These are phyloP conservation scores for Monilinia fructicola DNA, from an alignment of 2,329 filamentous ascomycete species.

Conservation along the genomic window DNA sequence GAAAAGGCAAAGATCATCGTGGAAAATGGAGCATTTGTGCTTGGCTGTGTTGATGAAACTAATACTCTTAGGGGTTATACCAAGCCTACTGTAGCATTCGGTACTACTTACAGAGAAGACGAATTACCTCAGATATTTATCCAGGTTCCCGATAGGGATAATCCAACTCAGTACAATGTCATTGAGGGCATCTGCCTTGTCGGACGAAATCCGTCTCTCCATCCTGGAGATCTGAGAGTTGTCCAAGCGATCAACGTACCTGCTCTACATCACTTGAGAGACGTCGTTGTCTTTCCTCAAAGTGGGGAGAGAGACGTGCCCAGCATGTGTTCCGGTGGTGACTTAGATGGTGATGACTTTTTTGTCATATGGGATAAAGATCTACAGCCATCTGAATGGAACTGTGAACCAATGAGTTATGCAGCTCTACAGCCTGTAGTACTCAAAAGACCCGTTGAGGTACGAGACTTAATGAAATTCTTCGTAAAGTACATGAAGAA, in stretches of 20 bases:
- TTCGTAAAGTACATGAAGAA: conserved; percentile 94
- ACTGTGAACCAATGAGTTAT: conserved; percentile 77
- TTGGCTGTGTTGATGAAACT: conserved; percentile 88
- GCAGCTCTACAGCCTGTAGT: conserved; percentile 55
- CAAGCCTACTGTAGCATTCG: conserved; percentile 43
- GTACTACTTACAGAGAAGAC: conserved; percentile 44
- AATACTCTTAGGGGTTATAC: conserved; percentile 70
- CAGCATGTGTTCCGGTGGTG: conserved; percentile 94
- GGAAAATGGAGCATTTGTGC: conserved; percentile 78
- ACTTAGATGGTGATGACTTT: conserved; percentile 94
- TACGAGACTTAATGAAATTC: conserved; percentile 75
- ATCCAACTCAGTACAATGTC: conserved; percentile 56
- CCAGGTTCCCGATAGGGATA: conserved; percentile 65
- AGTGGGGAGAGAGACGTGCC: conserved; percentile 80
- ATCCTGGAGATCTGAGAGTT: conserved; percentile 87
- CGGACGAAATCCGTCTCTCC: conserved; percentile 88
- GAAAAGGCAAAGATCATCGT: conserved; percentile 87
- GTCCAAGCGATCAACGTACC: conserved; percentile 79
- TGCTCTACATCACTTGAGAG: conserved; percentile 70
- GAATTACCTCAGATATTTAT: conserved; percentile 84
- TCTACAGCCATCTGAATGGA: conserved; percentile 69
- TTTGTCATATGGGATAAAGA: conserved; percentile 86
- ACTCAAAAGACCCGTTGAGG: conserved; percentile 62
- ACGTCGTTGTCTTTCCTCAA: conserved; percentile 85
- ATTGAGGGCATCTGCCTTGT: conserved; percentile 78